These are phyloP conservation scores for Colletotrichum sp. DNA, from an alignment of 2,329 filamentous ascomycete genomes.

Conservation along the genomic window DNA sequence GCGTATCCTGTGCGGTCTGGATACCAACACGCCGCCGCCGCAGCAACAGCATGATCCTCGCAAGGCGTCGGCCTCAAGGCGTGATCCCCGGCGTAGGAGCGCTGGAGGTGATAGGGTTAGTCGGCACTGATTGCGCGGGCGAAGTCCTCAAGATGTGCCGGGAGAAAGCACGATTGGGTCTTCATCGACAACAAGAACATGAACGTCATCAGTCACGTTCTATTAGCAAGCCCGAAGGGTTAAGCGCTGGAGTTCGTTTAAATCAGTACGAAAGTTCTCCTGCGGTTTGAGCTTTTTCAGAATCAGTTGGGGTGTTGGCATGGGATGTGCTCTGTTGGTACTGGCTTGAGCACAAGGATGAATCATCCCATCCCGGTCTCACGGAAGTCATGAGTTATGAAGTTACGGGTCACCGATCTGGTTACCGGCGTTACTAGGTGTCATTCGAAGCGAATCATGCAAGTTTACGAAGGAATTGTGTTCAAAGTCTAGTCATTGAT, in stretches of 20 bases:
- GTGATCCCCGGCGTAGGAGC: slow-evolving; percentile 9
- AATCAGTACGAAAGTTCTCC: neutral
- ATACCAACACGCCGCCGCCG: slow-evolving; percentile 26
- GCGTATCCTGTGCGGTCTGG: slow-evolving; percentile 59
- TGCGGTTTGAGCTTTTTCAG: neutral
- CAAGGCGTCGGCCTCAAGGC: slow-evolving; percentile 10
- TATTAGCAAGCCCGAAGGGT: neutral
- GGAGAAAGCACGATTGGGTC: neutral
- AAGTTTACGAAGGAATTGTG: neutral
- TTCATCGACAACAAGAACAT: neutral
- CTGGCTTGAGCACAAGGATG: neutral
- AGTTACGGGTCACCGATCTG: neutral
- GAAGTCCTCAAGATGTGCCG: neutral
- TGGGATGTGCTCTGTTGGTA: neutral
- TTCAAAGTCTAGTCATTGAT: neutral
- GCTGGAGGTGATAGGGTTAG: slow-evolving; percentile 22
- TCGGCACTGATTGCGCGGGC: neutral
- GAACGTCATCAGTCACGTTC: neutral
- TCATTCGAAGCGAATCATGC: neutral
- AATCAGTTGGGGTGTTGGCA: neutral
- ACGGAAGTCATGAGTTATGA: neutral
- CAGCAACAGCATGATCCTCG: slow-evolving; percentile 14
- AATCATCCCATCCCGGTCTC: neutral
- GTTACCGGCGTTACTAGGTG: neutral
- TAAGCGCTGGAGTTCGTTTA: neutral